phyloP scores from a whole-genome alignment of 306 rosid species.

The Lablab purpureus region DNA sequence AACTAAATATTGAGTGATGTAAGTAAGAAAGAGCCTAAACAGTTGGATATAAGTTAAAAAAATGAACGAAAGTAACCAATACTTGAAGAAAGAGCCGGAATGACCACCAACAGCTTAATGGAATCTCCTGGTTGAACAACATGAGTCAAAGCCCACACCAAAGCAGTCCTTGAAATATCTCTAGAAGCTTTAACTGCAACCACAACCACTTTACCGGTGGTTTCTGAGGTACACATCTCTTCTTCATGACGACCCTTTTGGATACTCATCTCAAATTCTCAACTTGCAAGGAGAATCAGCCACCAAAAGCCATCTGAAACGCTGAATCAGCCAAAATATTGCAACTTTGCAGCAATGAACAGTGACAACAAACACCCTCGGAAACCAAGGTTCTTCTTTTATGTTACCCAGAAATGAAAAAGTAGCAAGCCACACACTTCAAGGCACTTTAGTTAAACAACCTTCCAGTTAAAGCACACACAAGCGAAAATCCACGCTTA shows the following conservation, averaged over 20 bases:
- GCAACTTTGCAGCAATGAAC: slow-evolving; percentile 54
- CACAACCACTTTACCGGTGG: slow-evolving; percentile 78
- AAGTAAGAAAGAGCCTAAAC: neutral
- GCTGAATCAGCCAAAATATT: slow-evolving; percentile 47
- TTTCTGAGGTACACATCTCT: slow-evolving; percentile 56
- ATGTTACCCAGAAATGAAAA: slow-evolving; percentile 37
- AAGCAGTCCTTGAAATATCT: slow-evolving; percentile 76
- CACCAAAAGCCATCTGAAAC: slow-evolving; percentile 49
- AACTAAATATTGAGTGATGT: neutral
- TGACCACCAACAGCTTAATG: slow-evolving; percentile 81
- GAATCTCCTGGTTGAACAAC: slow-evolving; percentile 94
- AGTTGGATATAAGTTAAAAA: slow-evolving; percentile 30
- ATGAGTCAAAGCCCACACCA: slow-evolving; percentile 98
- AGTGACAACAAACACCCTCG: slow-evolving; percentile 44
- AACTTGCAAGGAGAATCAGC: slow-evolving; percentile 39
- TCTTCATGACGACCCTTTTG: slow-evolving; percentile 51
- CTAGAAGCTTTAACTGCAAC: slow-evolving; percentile 89
- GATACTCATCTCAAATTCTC: slow-evolving; percentile 65
- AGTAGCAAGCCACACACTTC: slow-evolving; percentile 59
- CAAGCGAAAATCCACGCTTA: slow-evolving; percentile 37
- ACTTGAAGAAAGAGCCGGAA: slow-evolving; percentile 76
- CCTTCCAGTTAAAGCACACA: slow-evolving; percentile 38
- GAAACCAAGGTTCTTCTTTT: slow-evolving; percentile 56
- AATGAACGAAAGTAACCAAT: slow-evolving; percentile 48
- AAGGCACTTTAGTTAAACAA: slow-evolving; percentile 52